phyloP scores from a whole-genome alignment of 1,139 yeast genomes.

The Candida labiduridarum region DNA sequence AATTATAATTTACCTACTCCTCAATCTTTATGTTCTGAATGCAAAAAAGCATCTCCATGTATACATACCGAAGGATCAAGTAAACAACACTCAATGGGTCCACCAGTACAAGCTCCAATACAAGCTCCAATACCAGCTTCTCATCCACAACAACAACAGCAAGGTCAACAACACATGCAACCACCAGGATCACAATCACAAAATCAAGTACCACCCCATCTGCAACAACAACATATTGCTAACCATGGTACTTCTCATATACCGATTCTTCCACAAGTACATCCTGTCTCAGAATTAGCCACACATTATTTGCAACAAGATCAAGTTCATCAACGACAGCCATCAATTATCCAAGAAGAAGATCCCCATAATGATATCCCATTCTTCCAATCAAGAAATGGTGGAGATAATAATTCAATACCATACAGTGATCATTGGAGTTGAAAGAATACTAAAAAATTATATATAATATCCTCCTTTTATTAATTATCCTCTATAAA shows the following conservation, averaged over 20 bases:
- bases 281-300: background rate
- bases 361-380: constrained; percentile 1
- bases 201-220: background rate
- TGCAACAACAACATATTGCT: background rate
- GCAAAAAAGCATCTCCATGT: constrained; percentile 13
- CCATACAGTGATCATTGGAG: constrained; percentile 13
- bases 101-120: constrained; percentile 1
- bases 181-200: constrained; percentile 1
- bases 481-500: constrained; percentile 3
- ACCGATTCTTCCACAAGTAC: constrained; percentile 1
- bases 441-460: background rate
- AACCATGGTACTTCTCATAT: background rate
- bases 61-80: constrained; percentile 10
- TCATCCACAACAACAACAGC: constrained; percentile 7
- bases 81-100: constrained; percentile 1
- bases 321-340: background rate
- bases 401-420: constrained; percentile 5
- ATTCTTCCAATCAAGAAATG: background rate
- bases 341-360: background rate
- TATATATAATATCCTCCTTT: background rate
- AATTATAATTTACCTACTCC: constrained; percentile 16
- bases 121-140: constrained; percentile 4
- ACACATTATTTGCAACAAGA: background rate
- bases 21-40: constrained; percentile 14
- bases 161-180: background rate